phyloP scores from a whole-genome alignment of 2,329 filamentous ascomycete species.

The Pyricularia pennisetigena region DNA sequence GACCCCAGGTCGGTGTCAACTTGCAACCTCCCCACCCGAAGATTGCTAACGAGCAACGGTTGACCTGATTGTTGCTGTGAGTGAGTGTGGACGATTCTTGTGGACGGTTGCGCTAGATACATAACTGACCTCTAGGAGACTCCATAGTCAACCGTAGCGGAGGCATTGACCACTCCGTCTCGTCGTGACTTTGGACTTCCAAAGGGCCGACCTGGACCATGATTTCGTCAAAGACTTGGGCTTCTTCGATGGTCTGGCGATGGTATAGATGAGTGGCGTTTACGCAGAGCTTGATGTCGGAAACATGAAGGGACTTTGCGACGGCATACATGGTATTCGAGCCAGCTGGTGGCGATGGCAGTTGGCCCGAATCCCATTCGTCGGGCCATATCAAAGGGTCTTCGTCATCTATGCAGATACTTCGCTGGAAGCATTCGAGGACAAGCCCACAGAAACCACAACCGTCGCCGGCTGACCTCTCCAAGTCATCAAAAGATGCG shows the following conservation, averaged over 20 bases:
- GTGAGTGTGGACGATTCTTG: too few relatives aligned
- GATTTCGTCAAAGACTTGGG: not conserved
- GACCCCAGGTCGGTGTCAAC: not conserved
- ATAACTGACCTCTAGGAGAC: not conserved
- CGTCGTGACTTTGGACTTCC: not conserved
- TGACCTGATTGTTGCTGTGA: not conserved
- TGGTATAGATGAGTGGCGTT: not conserved
- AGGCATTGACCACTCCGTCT: not conserved
- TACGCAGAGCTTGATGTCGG: not conserved
- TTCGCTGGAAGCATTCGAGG: not conserved
- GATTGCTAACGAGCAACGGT: not conserved
- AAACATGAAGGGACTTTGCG: not conserved
- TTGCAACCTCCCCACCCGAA: not conserved
- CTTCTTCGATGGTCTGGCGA: not conserved
- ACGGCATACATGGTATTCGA: not conserved
- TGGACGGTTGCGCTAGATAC: too few relatives aligned
- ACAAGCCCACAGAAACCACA: not conserved
- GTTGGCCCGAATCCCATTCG: not conserved
- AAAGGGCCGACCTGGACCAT: not conserved
- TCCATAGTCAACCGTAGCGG: not conserved
- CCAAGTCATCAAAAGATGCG: not conserved
- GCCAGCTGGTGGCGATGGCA: not conserved
- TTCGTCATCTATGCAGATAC: not conserved
- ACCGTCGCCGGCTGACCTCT: not conserved
- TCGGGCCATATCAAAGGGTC: not conserved